These are phyloP conservation scores for Beta lomatogona DNA, from an alignment of 179 eudicot species.

Conservation along the genomic window DNA sequence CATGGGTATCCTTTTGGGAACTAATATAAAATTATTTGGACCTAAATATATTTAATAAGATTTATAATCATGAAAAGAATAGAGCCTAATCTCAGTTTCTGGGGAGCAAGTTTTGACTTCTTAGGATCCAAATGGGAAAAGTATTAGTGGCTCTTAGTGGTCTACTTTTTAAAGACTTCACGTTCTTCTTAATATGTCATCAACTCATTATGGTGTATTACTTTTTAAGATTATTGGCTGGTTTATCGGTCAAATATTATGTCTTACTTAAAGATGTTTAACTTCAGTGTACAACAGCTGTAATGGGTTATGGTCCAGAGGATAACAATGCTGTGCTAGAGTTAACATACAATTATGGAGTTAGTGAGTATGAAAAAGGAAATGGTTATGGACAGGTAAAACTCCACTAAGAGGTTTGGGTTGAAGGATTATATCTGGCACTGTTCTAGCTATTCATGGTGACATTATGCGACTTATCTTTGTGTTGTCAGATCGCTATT, in stretches of 20 bases:
- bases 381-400: conserved; percentile 76
- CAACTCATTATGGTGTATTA: background rate
- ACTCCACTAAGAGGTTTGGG: background rate
- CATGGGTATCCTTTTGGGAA: too few relatives aligned
- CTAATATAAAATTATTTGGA: too few relatives aligned
- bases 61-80: too few relatives aligned
- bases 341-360: conserved; percentile 68
- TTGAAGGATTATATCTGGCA: conserved; percentile 4
- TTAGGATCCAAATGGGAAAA: background rate
- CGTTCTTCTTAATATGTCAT: background rate
- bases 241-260: background rate
- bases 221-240: background rate
- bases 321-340: conserved; percentile 63
- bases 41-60: too few relatives aligned
- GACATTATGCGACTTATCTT: conserved; percentile 1
- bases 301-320: conserved; percentile 80
- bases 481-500: conserved; percentile 61
- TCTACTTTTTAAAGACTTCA: too few relatives aligned
- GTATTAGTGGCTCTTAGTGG: background rate
- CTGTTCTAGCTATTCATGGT: background rate
- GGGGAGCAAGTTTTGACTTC: conserved; percentile 8
- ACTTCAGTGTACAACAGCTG: conserved; percentile 57
- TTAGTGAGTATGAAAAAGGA: conserved; percentile 68
- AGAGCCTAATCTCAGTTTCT: background rate
- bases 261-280: conserved; percentile 19